phyloP scores from a whole-genome alignment of 1,139 yeast genomes.

The Magnusiomyces paraingens region DNA sequence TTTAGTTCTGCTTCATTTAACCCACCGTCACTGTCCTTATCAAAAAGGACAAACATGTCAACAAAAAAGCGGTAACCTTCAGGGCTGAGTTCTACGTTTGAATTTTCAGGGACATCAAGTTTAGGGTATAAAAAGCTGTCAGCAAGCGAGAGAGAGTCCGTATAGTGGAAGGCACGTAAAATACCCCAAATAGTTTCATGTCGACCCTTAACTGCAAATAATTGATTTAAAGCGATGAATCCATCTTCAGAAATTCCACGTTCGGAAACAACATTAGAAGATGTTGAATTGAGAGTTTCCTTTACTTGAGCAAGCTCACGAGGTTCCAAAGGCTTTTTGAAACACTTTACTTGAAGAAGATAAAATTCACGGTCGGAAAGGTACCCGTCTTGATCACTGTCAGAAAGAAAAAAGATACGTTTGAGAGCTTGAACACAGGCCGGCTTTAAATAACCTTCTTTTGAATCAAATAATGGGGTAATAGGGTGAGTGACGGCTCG shows the following conservation, averaged over 20 bases:
- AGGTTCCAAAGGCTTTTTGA: slow-evolving; percentile 51
- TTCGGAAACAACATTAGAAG: slow-evolving; percentile 22
- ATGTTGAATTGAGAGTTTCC: slow-evolving; percentile 26
- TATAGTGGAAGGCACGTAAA: slow-evolving; percentile 76
- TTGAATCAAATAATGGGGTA: slow-evolving; percentile 91
- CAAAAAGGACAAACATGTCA: slow-evolving; percentile 79
- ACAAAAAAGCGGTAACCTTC: slow-evolving; percentile 89
- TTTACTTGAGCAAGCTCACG: slow-evolving; percentile 49
- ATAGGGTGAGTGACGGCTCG: slow-evolving; percentile 88
- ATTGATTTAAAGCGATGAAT: slow-evolving; percentile 65
- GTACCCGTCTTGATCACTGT: slow-evolving; percentile 83
- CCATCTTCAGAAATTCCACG: slow-evolving; percentile 69
- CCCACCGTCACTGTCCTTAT: slow-evolving; percentile 94
- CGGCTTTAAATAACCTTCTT: slow-evolving; percentile 74
- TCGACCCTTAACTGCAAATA: slow-evolving; percentile 83
- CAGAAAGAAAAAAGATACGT: slow-evolving; percentile 77
- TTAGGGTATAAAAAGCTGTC: slow-evolving; percentile 73
- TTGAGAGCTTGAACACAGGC: slow-evolving; percentile 68
- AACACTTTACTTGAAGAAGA: slow-evolving; percentile 66
- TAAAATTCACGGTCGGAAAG: slow-evolving; percentile 64
- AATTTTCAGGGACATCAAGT: slow-evolving; percentile 64
- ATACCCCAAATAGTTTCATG: slow-evolving; percentile 98
- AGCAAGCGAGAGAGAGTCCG: slow-evolving; percentile 79
- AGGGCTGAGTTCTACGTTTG: slow-evolving; percentile 89
- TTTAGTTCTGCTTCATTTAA: slow-evolving; percentile 64